Conservation (phyloP, 768 basidiomycete species). For the Amanita rubescens region DNA sequence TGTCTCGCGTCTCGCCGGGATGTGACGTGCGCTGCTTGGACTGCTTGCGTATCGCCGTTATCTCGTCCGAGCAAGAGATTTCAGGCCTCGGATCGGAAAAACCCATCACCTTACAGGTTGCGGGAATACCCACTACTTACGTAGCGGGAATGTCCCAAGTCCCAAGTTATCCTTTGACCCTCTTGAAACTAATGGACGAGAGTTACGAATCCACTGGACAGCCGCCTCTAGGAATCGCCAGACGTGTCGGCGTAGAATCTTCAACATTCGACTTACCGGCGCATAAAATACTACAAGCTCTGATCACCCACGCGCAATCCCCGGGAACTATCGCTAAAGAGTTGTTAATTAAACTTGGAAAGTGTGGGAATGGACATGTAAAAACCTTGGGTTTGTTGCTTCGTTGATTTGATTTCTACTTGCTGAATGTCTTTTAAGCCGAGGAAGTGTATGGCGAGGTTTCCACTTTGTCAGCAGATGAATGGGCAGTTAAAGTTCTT, state of each 20-base stretch:
- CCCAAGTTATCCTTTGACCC: slow-evolving; percentile 7
- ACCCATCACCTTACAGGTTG: too few species aligned
- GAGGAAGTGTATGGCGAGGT: slow-evolving; percentile 1
- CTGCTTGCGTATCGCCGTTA: too few species aligned
- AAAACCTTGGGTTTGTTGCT: slow-evolving; percentile 8
- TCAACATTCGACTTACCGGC: slow-evolving; percentile 4
- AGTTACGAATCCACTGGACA: slow-evolving; percentile 1
- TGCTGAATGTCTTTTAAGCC: background rate
- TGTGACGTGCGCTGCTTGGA: too few species aligned
- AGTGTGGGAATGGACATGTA: slow-evolving; percentile 7
- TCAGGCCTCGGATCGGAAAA: too few species aligned
- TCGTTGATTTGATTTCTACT: slow-evolving; percentile 1
- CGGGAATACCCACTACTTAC: too few species aligned
- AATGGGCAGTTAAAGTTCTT: background rate
- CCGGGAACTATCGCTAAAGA: slow-evolving; percentile 5
- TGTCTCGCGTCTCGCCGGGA: too few species aligned
- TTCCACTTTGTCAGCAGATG: background rate
- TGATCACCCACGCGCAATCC: slow-evolving; percentile 7
- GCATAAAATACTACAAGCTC: slow-evolving; percentile 4
- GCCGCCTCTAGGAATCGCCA: slow-evolving; percentile 6
- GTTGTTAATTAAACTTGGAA: slow-evolving; percentile 5
- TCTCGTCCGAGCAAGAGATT: too few species aligned
- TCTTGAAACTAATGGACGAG: slow-evolving; percentile 9
- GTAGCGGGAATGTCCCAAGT: background rate
- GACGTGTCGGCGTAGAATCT: slow-evolving; percentile 3